These are phyloP conservation scores for Fragaria ananassa DNA, from an alignment of 306 rosid genomes.

Conservation along the genomic window DNA sequence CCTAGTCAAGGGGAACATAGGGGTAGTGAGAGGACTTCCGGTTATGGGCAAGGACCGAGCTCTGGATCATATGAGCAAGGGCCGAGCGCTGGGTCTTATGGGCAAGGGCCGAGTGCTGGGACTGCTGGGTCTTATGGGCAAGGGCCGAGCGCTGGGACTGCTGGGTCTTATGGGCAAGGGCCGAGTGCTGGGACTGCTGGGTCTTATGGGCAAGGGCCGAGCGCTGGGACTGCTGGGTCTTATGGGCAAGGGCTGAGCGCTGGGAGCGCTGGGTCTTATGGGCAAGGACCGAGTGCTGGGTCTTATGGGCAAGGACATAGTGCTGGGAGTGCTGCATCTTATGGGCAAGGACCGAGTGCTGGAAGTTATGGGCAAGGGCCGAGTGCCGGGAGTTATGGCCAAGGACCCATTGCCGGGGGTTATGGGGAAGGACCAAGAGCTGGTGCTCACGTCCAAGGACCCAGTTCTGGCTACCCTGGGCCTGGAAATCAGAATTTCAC, in stretches of 20 bases:
- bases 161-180: background rate
- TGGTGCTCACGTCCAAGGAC: constrained; percentile 22
- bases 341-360: background rate
- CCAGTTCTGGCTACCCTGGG: constrained; percentile 22
- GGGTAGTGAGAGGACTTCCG: constrained; percentile 25
- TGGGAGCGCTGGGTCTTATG: background rate
- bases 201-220: background rate
- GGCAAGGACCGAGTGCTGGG: background rate
- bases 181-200: background rate
- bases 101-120: background rate
- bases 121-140: constrained; percentile 7
- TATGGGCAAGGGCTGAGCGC: background rate
- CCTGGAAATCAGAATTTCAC: constrained; percentile 27
- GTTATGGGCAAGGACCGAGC: background rate
- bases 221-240: constrained; percentile 11
- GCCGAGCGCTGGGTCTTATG: background rate
- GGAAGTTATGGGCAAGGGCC: background rate
- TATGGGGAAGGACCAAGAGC: background rate
- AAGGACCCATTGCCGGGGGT: background rate
- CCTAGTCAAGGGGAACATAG: constrained; percentile 45
- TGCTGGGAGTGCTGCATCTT: background rate
- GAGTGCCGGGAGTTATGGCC: background rate
- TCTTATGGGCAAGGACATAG: background rate
- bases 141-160: background rate
- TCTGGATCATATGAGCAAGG: background rate